Base-by-base conservation (phyloP, 2,329 filamentous ascomycete species). In the Colletotrichum sublineola region DNA sequence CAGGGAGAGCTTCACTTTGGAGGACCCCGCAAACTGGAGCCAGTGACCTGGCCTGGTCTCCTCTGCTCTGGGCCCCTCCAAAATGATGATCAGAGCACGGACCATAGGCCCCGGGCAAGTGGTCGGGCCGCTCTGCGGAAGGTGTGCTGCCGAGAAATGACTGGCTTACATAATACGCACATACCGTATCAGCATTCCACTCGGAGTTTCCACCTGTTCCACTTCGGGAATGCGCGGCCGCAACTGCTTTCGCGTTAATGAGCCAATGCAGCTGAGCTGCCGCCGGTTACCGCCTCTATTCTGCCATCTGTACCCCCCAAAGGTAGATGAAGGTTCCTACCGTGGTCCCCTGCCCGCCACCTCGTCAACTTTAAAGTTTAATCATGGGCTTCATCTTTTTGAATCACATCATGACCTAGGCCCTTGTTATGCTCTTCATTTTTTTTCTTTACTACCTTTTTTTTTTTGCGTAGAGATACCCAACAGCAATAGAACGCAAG, bases 1-100 rank as follows among this genome's bases (percentile, higher is more conserved):
- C 69, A 72, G 66, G 69, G 69, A 72, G 60, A 68, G 69, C 60
- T 53, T 68, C 66, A 68, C 58, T 31, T 31, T 60, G 68, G 33
- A 55, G 53, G 55, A 69, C 69, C 69, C 69, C 69, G 69, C 69
- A 69, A 63, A 63, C 46, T 63, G 60, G 60, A 63, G 60, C 60
- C 46, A 63, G 29, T 2, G 9, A n/a, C 24, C 24, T 24, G 24
- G 24, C 24, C 8, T 52, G 29, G 29, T 15, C 2, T 36, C 14
- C 40, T 50, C 44, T 38, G 53, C 42, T 62, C 58, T 11, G 29
- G 62, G 44, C 62, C 62, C 62, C 50, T 55, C 50, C 38, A 60
- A 64, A 8, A 40, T 29, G 38, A 68, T 52, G 42, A 63, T 68
- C 56, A 31, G 40, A 69, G 69, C 69, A 69, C 66, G 66, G 60